Conservation (phyloP, 768 basidiomycete species). For the Glaciozyma martinii region DNA sequence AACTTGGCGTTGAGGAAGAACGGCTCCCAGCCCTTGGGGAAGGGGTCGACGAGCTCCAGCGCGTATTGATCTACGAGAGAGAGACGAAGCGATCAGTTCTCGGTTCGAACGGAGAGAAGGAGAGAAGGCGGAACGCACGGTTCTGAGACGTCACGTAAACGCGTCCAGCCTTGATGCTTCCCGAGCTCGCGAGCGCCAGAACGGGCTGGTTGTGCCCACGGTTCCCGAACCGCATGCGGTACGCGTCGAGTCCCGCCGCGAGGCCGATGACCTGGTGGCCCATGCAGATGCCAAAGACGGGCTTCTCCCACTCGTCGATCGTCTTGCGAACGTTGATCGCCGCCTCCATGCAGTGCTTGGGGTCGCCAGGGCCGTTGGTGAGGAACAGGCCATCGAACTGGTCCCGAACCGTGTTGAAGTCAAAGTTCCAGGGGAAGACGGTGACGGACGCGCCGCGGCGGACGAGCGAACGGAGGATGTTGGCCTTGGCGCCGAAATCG, state of each 20-base stretch:
- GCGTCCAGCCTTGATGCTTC: conserved; percentile 87
- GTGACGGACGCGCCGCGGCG: conserved; percentile 86
- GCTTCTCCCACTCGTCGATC: conserved; percentile 76
- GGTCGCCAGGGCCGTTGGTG: conserved; percentile 94
- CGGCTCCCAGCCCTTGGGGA: conserved; percentile 95
- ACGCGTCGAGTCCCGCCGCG: conserved; percentile 91
- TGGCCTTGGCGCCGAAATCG: conserved; percentile 96
- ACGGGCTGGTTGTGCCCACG: conserved; percentile 99
- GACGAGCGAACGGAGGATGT: conserved; percentile 86
- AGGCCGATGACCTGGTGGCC: conserved; percentile 97
- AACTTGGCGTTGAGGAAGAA: conserved; percentile 98
- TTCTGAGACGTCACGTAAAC: conserved; percentile 88
- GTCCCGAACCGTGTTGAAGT: conserved; percentile 86
- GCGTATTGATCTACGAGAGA: conserved; percentile 92
- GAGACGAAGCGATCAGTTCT: conserved; percentile 6
- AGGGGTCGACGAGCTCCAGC: conserved; percentile 82
- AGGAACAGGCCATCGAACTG: conserved; percentile 91
- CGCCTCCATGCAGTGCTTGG: conserved; percentile 76
- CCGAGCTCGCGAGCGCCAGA: conserved; percentile 81
- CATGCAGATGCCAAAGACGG: conserved; percentile 98
- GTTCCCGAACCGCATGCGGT: conserved; percentile 99
- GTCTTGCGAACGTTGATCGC: conserved; percentile 70
- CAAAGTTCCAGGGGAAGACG: conserved; percentile 93
- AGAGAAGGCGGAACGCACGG: conserved; percentile 38
- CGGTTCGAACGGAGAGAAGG: not conserved